A percentile compares a stretch with the other conserved stretches of the same genome.
phyloP scores from a whole-genome alignment of 305 asterid species.

The Fraxinus sp. region DNA sequence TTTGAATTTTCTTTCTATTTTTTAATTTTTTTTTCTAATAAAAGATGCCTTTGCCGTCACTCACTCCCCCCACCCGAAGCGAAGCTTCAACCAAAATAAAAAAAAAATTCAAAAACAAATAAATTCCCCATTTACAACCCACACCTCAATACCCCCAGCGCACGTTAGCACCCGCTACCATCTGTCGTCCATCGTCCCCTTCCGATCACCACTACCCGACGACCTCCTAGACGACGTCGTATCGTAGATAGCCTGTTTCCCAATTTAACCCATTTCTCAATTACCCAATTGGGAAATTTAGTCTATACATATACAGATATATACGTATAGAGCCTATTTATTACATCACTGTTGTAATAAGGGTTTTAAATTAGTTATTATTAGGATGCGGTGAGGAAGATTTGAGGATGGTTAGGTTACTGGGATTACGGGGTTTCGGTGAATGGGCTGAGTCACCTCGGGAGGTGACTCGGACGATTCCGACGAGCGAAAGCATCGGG shows the following conservation, averaged over 20 bases:
- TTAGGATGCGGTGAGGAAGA: conserved; percentile 43
- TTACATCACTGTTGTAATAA: conserved; percentile 24
- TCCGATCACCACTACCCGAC: conserved; percentile 30
- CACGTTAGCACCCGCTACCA: conserved; percentile 49
- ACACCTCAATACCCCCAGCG: conserved; percentile 41
- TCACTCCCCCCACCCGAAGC: conserved; percentile 26
- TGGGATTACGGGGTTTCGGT: conserved; percentile 69
- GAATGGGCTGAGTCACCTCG: conserved; percentile 75
- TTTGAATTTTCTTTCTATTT: conserved; percentile 3
- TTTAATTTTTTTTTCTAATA: conserved; percentile 8
- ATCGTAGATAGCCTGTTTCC: conserved; percentile 5
- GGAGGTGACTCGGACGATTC: conserved; percentile 83
- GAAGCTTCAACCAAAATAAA: conserved; percentile 16
- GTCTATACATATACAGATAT: not conserved
- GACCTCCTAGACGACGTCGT: conserved; percentile 36
- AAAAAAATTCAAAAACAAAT: conserved; percentile 11
- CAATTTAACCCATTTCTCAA: not conserved
- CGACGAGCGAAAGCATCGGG: conserved; percentile 71
- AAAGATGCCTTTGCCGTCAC: conserved; percentile 37
- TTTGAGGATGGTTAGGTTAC: conserved; percentile 71
- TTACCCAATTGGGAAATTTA: conserved; percentile 9
- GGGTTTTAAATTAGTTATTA: conserved; percentile 45
- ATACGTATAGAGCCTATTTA: conserved; percentile 20
- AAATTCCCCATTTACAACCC: conserved; percentile 21
- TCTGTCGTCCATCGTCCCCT: conserved; percentile 21